A percentile compares a stretch with the other conserved stretches of the same genome.
These are phyloP conservation scores for Patellaria atrata DNA, from an alignment of 495 filamentous ascomycete species.

Conservation along the genomic window DNA sequence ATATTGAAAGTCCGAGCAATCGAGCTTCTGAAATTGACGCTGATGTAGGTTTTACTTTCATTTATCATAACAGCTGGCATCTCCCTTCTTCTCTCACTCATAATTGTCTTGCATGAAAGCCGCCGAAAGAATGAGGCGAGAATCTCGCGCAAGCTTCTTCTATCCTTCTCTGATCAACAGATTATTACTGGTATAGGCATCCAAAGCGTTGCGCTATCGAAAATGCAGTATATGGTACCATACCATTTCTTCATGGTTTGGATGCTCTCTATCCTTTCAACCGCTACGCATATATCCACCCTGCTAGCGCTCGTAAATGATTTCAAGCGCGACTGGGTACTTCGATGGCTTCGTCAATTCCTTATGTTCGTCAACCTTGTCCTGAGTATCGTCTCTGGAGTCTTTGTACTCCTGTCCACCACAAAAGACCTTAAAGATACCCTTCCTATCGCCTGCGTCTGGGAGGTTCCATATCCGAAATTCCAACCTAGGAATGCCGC, in stretches of 20 bases:
- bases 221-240: slow-evolving; percentile 34
- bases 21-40: too few relatives aligned
- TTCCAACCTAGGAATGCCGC: slow-evolving; percentile 22
- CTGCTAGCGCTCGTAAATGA: slow-evolving; percentile 42
- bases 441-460: slow-evolving; percentile 40
- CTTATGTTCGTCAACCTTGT: slow-evolving; percentile 45
- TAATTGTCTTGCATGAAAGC: slow-evolving; percentile 34
- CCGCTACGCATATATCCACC: slow-evolving; percentile 41
- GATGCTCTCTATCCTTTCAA: slow-evolving; percentile 44
- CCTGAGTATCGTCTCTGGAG: slow-evolving; percentile 34
- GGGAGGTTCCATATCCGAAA: slow-evolving; percentile 21
- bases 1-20: too few relatives aligned
- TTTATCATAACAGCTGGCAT: slow-evolving; percentile 44
- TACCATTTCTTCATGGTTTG: slow-evolving; percentile 52
- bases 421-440: slow-evolving; percentile 30
- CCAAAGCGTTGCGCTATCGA: slow-evolving; percentile 38
- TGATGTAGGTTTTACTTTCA: slow-evolving; percentile 40
- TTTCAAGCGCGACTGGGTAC: slow-evolving; percentile 46
- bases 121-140: slow-evolving; percentile 24
- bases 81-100: slow-evolving; percentile 32
- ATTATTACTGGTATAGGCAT: slow-evolving; percentile 47
- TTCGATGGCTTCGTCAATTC: slow-evolving; percentile 43
- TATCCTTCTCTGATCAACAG: slow-evolving; percentile 45
- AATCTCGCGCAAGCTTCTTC: slow-evolving; percentile 42
- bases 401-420: slow-evolving; percentile 35